Conservation (phyloP, 768 basidiomycete genomes). For the Boletellus emodensis region DNA sequence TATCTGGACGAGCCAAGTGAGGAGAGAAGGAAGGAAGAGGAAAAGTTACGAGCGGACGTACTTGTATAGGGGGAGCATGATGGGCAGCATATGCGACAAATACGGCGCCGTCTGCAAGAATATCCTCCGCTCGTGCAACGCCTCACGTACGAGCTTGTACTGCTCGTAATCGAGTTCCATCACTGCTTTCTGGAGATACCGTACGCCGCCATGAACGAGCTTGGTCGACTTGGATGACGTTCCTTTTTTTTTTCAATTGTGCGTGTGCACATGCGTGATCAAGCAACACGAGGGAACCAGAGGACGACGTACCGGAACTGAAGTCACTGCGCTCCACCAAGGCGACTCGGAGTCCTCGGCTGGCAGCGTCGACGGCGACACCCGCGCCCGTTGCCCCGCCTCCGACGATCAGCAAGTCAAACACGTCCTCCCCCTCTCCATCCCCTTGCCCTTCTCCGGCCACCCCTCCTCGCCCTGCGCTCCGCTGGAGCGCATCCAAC, state of each 20-base stretch:
- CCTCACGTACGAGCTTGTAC: constrained; percentile 94
- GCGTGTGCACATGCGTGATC: neutral
- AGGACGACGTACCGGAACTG: constrained; percentile 57
- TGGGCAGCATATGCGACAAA: constrained; percentile 87
- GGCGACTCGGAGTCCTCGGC: constrained; percentile 86
- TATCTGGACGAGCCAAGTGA: constrained; percentile 43
- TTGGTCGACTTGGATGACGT: constrained; percentile 98
- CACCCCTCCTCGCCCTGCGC: neutral
- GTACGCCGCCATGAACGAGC: constrained; percentile 95
- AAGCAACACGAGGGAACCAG: too few species aligned
- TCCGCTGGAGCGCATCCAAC: constrained; percentile 44
- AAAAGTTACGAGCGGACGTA: constrained; percentile 29
- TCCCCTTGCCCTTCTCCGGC: too few species aligned
- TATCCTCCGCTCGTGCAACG: constrained; percentile 85
- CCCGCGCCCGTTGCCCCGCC: constrained; percentile 97
- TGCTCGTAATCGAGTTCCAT: constrained; percentile 95
- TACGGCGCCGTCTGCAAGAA: constrained; percentile 97
- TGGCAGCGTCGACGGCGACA: constrained; percentile 93
- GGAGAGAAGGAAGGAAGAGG: too few species aligned
- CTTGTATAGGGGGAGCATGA: constrained; percentile 98
- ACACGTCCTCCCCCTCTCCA: constrained; percentile 51
- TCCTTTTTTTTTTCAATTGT: too few species aligned
- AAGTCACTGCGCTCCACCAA: constrained; percentile 94
- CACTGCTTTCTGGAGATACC: constrained; percentile 96
- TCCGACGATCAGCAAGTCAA: constrained; percentile 83